A percentile compares a stretch with the other conserved stretches of the same genome.
phyloP scores from a whole-genome alignment of 2,329 filamentous ascomycete species.

The Claviceps quebecensis region DNA sequence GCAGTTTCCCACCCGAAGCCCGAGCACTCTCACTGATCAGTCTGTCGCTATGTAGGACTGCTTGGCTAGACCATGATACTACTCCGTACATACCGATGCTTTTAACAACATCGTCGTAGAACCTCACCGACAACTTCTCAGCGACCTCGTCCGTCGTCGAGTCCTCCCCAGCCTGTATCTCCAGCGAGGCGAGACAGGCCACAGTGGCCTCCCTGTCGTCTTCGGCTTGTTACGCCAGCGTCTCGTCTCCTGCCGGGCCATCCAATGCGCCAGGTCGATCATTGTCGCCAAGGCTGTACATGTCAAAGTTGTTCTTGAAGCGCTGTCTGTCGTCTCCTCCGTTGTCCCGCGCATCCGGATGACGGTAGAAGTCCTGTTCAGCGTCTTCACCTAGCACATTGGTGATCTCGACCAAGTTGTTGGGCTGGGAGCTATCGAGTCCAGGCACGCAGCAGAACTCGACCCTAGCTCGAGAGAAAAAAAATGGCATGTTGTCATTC shows the following conservation, averaged over 20 bases:
- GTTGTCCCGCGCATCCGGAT: slow-evolving; percentile 28
- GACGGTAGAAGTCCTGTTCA: slow-evolving; percentile 35
- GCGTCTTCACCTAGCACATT: slow-evolving; percentile 31
- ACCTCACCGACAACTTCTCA: slow-evolving; percentile 23
- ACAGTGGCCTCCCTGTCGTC: slow-evolving; percentile 19
- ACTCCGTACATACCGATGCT: no score
- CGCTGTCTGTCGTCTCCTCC: slow-evolving; percentile 17
- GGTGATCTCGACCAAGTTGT: slow-evolving; percentile 33
- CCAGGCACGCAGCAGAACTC: slow-evolving; percentile 32
- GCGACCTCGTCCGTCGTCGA: slow-evolving; percentile 27
- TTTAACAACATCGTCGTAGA: slow-evolving; percentile 32
- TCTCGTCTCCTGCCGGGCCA: slow-evolving; percentile 20
- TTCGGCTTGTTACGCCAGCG: slow-evolving; percentile 21
- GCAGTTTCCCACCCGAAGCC: background rate
- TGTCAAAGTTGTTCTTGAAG: slow-evolving; percentile 36
- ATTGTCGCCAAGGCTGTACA: slow-evolving; percentile 39
- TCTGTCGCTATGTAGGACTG: no score
- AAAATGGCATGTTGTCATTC: slow-evolving; percentile 41
- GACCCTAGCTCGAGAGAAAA: slow-evolving; percentile 18
- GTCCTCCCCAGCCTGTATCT: slow-evolving; percentile 22
- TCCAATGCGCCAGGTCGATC: slow-evolving; percentile 40
- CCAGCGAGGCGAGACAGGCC: slow-evolving; percentile 21
- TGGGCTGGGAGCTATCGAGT: slow-evolving; percentile 41
- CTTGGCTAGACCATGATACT: slow-evolving; percentile 18
- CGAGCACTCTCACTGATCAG: background rate